These are phyloP conservation scores for Rutstroemia sp. DNA, from an alignment of 2,329 filamentous ascomycete species.

Conservation along the genomic window DNA sequence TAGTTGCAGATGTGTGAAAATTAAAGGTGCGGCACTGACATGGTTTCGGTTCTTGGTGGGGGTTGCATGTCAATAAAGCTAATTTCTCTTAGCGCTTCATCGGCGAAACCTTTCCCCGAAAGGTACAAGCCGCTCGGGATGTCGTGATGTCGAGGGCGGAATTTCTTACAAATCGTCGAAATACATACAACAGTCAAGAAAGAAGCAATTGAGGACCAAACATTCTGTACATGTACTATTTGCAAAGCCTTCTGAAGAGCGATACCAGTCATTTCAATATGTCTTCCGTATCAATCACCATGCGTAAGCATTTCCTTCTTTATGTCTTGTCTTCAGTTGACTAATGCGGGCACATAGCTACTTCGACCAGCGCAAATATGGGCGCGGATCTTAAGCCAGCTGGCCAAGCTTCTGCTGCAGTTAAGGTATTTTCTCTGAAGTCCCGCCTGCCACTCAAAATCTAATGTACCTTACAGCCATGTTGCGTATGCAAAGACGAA, in stretches of 20 bases:
- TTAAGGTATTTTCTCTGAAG: slow-evolving; percentile 20
- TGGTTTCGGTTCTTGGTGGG: slow-evolving; percentile 8
- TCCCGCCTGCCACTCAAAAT: background rate
- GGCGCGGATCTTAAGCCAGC: slow-evolving; percentile 22
- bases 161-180: slow-evolving; percentile 8
- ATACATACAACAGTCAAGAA: background rate
- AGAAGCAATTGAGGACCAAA: background rate
- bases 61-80: slow-evolving; percentile 16
- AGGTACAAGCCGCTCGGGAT: background rate
- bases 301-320: slow-evolving; percentile 20
- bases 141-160: background rate
- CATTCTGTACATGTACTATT: slow-evolving; percentile 14
- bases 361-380: slow-evolving; percentile 20
- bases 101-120: background rate
- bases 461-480: slow-evolving; percentile 53
- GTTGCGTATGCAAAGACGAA: slow-evolving; percentile 96
- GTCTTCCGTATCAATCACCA: slow-evolving; percentile 22
- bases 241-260: slow-evolving; percentile 15
- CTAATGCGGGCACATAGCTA: slow-evolving; percentile 17
- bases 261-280: slow-evolving; percentile 19
- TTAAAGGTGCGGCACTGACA: slow-evolving; percentile 7
- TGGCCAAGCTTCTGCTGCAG: slow-evolving; percentile 17
- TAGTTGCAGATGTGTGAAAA: slow-evolving; percentile 1
- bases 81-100: background rate
- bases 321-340: background rate